A percentile compares a stretch with the other conserved stretches of the same genome.
phyloP scores from a whole-genome alignment of 1,139 yeast species.

The Geotrichum phurueaensis region DNA sequence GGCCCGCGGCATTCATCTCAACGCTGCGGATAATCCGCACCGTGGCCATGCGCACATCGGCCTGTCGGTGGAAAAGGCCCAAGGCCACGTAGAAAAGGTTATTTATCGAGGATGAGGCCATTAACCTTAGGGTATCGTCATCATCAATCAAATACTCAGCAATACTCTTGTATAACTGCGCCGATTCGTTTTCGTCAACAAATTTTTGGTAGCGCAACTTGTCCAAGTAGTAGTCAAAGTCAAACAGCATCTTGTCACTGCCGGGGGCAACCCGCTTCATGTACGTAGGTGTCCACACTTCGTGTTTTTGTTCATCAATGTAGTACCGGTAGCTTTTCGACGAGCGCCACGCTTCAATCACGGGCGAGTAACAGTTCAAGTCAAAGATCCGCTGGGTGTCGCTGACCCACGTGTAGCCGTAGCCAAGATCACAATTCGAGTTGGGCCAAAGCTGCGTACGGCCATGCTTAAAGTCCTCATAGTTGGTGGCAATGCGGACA shows the following conservation, averaged over 20 bases:
- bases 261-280: constrained; percentile 20
- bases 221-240: constrained; percentile 33
- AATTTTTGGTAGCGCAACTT: constrained; percentile 28
- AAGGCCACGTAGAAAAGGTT: constrained; percentile 32
- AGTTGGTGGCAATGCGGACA: constrained; percentile 32
- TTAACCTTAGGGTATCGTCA: constrained; percentile 32
- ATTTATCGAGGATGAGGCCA: constrained; percentile 26
- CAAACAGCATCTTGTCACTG: constrained; percentile 30
- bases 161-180: constrained; percentile 25
- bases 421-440: constrained; percentile 29
- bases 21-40: constrained; percentile 31
- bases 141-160: constrained; percentile 29
- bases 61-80: constrained; percentile 35
- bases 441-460: constrained; percentile 29
- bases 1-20: constrained; percentile 33
- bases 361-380: constrained; percentile 28
- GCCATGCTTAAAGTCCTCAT: constrained; percentile 31
- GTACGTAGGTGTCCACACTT: not conserved
- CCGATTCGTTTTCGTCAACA: constrained; percentile 29
- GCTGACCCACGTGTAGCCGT: constrained; percentile 34
- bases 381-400: constrained; percentile 28
- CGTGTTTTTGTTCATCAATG: constrained; percentile 24
- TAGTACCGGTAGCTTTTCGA: constrained; percentile 30
- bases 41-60: constrained; percentile 29
- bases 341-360: constrained; percentile 35